Base-by-base conservation (phyloP, 2,329 filamentous ascomycete species). In the Pseudogymnoascus sp. region DNA sequence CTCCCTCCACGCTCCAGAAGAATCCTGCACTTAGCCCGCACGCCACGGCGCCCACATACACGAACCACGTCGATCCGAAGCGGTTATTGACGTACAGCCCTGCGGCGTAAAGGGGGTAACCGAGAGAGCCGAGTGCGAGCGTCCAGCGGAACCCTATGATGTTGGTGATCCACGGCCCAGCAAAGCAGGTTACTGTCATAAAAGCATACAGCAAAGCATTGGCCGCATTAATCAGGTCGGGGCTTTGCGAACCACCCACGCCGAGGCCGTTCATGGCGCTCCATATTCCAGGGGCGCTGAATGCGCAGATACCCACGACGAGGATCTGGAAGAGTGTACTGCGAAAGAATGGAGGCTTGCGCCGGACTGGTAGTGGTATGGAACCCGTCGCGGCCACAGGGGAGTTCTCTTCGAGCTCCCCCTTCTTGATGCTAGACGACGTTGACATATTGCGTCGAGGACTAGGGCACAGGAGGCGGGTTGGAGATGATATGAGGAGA, bases 161-260 rank as follows among this genome's bases (percentile, higher is more conserved):
- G 65, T 76, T 76, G 58, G 72, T 75, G 42, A 76, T 66, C 45
- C 69, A 75, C 2, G 75, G 74, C 0, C 73, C 75, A 0, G 72
- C 72, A 28, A 78, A 75, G 65, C 77, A 80, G 1, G 74, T 75
- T 4, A 79, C 61, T 14, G 76, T 74, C 72, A 80, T 77, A 42
- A 79, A 73, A 1, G 73, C 77, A 63, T 78, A 80, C 1, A 80
- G 72, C 1, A 79, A 67, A 0, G 78, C 77, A 62, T 80, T 80
- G 16, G 77, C 78, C 0, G 76, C 74, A 33, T 77, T 79, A 9
- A 79, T 75, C 4, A 77, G 70, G 45, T 77, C 69, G 0, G 77
- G 78, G 36, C 72, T 71, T 14, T 75, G 74, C 3, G 75, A 74
- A 16, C 77, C 77, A 22, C 76, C 77, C 2, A 75, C 77, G 2